Base-by-base conservation (phyloP, 495 filamentous ascomycete genomes). In the Lasiosphaeriaceae sp. region DNA sequence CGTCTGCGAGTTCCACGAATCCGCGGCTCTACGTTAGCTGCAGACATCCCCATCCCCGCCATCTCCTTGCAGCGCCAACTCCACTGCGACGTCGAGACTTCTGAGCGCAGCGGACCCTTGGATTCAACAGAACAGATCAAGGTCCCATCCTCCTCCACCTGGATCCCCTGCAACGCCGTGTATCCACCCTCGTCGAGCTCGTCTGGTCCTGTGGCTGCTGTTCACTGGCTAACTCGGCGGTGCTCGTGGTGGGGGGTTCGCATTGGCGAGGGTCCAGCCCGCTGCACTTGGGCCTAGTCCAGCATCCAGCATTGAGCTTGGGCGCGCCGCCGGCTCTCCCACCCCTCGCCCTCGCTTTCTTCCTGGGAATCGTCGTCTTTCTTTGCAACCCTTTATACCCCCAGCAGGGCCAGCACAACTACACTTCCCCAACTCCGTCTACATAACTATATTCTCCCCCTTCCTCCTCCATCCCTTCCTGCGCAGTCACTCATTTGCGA, bases 401-500 rank as follows among this genome's bases (percentile, higher is more conserved):
- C 39, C 16, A 5, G n/a, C n/a, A n/a, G n/a, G n/a, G n/a, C n/a
- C 39, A 17, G 14, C 39, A 14, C 39, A 16, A 16, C 12, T 17
- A 12, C 59, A 55, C 59, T 56, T 56, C 56, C 62, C 52, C 59
- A 54, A 54, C 56, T 58, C 56, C 57, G 57, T 43, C 39, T 14
- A 43, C 9, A 37, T 43, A 43, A 43, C 49, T 57, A 54, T 60
- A 49, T 61, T 58, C 12, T 55, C 17, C 52, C 46, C 26, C 19
- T 47, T n/a, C 21, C 16, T 19, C 17, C 31, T 16, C 31, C 49
- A 21, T 21, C 44, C 56, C 52, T 66, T 50, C 62, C 61, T 59
- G 58, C 60, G 52, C 66, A 66, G 66, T 72, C 71, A 64, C 58
- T 70, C 66, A 29, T 71, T 71, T 67, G 57, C 60, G 63, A 65